A percentile compares a stretch with the other conserved stretches of the same genome.
Conservation (phyloP, 1,284 basidiomycete species). For the Cryptococcus deneoformans region DNA sequence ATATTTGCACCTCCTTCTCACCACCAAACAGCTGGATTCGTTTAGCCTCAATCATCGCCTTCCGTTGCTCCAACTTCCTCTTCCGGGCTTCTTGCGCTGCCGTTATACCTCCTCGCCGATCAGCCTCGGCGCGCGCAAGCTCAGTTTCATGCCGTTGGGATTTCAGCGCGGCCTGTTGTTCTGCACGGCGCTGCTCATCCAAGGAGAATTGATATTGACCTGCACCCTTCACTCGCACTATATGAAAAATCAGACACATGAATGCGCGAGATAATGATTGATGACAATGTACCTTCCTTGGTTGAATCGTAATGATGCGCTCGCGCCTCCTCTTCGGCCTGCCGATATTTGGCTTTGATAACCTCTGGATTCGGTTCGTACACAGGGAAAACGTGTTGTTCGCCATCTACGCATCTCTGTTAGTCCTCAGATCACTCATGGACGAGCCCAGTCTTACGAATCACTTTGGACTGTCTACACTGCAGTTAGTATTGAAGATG, state of each 20-base stretch:
- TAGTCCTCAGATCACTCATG: not conserved
- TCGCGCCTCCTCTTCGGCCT: conserved; percentile 64
- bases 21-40: conserved; percentile 60
- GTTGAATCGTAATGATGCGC: conserved; percentile 76
- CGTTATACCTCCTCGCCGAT: conserved; percentile 26
- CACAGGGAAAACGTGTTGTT: conserved; percentile 75
- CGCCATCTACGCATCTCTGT: conserved; percentile 54
- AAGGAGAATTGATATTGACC: conserved; percentile 84
- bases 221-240: conserved; percentile 74
- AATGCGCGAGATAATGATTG: not conserved
- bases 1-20: conserved; percentile 27
- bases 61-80: conserved; percentile 74
- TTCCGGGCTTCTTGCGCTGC: conserved; percentile 65
- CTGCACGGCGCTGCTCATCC: conserved; percentile 68
- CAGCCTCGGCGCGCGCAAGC: conserved; percentile 55
- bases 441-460: conserved; percentile 41
- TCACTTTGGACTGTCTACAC: conserved; percentile 59
- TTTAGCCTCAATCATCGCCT: conserved; percentile 73
- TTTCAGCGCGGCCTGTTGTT: conserved; percentile 76
- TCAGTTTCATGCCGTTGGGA: conserved; percentile 68
- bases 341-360: conserved; percentile 71
- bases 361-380: conserved; percentile 81
- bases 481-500: not conserved
- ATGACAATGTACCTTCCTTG: conserved; percentile 58
- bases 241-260: not conserved